These are phyloP conservation scores for Micromonas commoda DNA, from an alignment of 139 green algal genomes.

Conservation along the genomic window DNA sequence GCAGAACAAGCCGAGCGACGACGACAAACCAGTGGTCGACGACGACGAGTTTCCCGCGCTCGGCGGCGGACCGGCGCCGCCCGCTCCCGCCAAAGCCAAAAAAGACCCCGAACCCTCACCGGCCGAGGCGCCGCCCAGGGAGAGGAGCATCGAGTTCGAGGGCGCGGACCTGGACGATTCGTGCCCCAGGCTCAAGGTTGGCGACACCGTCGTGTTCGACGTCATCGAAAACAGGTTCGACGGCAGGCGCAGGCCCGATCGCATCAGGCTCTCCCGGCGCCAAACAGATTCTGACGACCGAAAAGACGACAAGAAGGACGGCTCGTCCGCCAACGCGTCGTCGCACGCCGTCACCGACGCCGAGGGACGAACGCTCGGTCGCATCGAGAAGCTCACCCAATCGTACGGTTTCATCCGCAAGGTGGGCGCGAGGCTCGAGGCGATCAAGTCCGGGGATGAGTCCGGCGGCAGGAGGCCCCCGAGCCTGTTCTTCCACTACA, in stretches of 20 bases:
- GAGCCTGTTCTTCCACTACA: conserved; percentile 4
- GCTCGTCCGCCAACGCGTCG: too few species aligned
- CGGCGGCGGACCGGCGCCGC: too few species aligned
- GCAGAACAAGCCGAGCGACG: neutral
- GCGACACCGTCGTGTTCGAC: neutral
- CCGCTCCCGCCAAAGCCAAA: too few species aligned
- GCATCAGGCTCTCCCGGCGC: neutral
- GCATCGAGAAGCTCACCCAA: conserved; percentile 2
- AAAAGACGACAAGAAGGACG: too few species aligned
- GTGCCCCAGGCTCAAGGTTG: neutral
- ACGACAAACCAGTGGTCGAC: neutral
- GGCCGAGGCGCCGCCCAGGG: too few species aligned
- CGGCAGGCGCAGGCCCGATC: neutral
- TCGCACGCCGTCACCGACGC: too few species aligned
- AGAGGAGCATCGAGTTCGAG: conserved; percentile 3
- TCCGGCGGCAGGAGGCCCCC: neutral
- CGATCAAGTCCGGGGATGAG: neutral
- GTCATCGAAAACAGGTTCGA: neutral
- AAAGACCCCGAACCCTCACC: too few species aligned
- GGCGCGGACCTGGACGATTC: neutral
- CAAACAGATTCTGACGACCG: too few species aligned
- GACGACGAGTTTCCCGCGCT: neutral
- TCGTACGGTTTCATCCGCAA: conserved; percentile 13
- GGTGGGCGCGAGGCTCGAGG: neutral
- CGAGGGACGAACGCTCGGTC: neutral